phyloP scores from a whole-genome alignment of 1,284 basidiomycete genomes.

The Megacollybia platyphylla region DNA sequence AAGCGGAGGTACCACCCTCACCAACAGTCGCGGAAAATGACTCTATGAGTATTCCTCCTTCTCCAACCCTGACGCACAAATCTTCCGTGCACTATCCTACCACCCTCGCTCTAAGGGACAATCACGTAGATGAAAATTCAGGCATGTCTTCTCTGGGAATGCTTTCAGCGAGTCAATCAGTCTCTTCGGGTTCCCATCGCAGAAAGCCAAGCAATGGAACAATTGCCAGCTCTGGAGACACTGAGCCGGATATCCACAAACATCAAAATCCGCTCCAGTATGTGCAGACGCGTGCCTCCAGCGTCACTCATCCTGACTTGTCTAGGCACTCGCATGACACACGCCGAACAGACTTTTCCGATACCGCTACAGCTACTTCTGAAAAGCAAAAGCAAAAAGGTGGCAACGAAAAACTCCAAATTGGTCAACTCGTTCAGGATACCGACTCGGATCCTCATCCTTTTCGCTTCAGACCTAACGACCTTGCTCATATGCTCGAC shows the following conservation, averaged over 20 bases:
- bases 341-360: background rate
- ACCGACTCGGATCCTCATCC: constrained; percentile 58
- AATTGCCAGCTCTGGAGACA: constrained; percentile 22
- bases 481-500: constrained; percentile 81
- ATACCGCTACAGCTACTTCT: background rate
- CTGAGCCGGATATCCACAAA: constrained; percentile 14
- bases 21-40: background rate
- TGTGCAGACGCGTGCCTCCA: constrained; percentile 24
- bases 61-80: constrained; percentile 39
- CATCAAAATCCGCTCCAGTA: constrained; percentile 15
- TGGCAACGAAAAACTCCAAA: constrained; percentile 17
- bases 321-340: constrained; percentile 1
- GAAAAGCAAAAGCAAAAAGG: constrained; percentile 16
- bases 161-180: constrained; percentile 26
- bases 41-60: constrained; percentile 12
- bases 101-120: constrained; percentile 48
- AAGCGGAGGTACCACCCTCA: constrained; percentile 1
- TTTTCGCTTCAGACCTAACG: constrained; percentile 60
- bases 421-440: constrained; percentile 35
- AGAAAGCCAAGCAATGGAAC: constrained; percentile 36
- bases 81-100: constrained; percentile 50
- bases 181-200: constrained; percentile 20
- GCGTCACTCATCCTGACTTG: constrained; percentile 18
- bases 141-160: constrained; percentile 45
- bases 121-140: constrained; percentile 48